Conservation (phyloP, 202 grass and related monocot species). For the Schoenoplectus triqueter region DNA sequence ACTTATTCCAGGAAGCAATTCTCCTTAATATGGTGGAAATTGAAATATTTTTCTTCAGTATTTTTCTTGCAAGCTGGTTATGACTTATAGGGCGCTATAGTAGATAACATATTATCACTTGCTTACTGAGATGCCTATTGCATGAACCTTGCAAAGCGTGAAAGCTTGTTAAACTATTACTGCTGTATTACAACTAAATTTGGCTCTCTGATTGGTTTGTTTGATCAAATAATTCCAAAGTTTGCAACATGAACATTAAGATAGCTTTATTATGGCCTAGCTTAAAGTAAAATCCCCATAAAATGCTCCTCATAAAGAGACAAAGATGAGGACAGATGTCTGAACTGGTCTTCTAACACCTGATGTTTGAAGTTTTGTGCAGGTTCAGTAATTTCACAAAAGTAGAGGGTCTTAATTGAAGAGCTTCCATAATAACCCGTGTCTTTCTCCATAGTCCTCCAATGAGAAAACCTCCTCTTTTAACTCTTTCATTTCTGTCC, state of each 20-base stretch:
- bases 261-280: slow-evolving; percentile 2
- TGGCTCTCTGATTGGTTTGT: background rate
- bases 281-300: background rate
- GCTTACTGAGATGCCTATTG: background rate
- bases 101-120: background rate
- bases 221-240: background rate
- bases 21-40: background rate
- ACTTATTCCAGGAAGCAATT: background rate
- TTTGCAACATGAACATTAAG: background rate
- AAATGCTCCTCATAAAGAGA: background rate
- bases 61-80: background rate
- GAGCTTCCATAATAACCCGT: background rate
- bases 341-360: background rate
- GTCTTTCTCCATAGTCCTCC: background rate
- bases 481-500: background rate
- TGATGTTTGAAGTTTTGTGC: slow-evolving; percentile 7
- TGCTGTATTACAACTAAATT: slow-evolving; percentile 1
- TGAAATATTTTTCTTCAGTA: slow-evolving; percentile 7
- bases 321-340: background rate
- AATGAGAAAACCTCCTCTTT: slow-evolving; percentile 25
- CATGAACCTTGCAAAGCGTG: background rate
- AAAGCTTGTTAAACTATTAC: background rate
- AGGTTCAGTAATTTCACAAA: slow-evolving; percentile 20
- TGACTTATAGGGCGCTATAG: background rate
- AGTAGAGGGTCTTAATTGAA: background rate